These are phyloP conservation scores for Aspergillus ostianus DNA, from an alignment of 495 filamentous ascomycete species.

Conservation along the genomic window DNA sequence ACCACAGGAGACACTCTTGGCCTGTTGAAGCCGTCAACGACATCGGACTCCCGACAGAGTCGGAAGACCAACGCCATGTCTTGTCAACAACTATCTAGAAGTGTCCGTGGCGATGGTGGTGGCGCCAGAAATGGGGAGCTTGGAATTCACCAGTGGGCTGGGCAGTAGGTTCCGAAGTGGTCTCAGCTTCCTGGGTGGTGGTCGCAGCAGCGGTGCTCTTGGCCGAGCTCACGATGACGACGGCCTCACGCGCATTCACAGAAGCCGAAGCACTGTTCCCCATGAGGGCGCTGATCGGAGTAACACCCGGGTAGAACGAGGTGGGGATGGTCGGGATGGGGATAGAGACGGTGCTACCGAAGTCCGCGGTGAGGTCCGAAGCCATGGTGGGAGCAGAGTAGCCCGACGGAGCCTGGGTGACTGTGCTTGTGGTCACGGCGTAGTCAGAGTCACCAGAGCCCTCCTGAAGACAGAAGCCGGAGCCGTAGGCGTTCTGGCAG, in stretches of 20 bases:
- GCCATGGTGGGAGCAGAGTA: conserved; percentile 52
- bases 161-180: neutral
- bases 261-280: neutral
- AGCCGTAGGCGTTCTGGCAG: conserved; percentile 51
- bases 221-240: neutral
- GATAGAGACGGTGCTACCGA: conserved; percentile 45
- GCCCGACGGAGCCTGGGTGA: conserved; percentile 38
- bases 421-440: conserved; percentile 35
- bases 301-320: conserved; percentile 51
- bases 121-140: neutral
- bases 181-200: neutral
- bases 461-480: conserved; percentile 43
- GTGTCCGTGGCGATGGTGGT: neutral
- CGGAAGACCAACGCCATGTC: neutral
- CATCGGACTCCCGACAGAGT: neutral
- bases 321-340: conserved; percentile 56
- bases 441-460: conserved; percentile 26
- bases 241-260: conserved; percentile 3
- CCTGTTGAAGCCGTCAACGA: neutral
- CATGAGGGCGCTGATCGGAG: conserved; percentile 31
- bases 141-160: neutral
- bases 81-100: neutral
- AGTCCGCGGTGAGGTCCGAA: conserved; percentile 40
- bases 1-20: neutral
- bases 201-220: neutral